phyloP scores from a whole-genome alignment of 1,284 basidiomycete genomes.

The Ganoderma lucidum region DNA sequence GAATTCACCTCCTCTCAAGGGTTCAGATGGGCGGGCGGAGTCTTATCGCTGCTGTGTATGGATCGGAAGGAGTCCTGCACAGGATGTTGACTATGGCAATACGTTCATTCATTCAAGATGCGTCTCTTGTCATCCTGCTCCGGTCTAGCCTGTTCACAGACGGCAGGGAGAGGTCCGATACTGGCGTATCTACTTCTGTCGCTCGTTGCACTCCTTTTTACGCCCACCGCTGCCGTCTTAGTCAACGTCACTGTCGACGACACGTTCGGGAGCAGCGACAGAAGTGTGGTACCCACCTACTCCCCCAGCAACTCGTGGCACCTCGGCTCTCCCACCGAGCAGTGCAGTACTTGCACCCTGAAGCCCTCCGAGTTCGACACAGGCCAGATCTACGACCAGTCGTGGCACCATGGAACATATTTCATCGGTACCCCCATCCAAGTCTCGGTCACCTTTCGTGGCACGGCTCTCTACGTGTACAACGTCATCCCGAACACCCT shows the following conservation, averaged over 20 bases:
- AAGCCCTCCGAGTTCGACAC: conserved; percentile 37
- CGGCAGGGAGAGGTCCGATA: background rate
- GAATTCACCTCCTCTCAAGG: background rate
- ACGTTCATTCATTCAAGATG: background rate
- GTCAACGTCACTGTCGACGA: conserved; percentile 53
- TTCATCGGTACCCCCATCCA: background rate
- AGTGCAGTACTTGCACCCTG: conserved; percentile 41
- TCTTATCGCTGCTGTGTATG: background rate
- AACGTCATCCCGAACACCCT: conserved; percentile 36
- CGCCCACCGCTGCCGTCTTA: conserved; percentile 18
- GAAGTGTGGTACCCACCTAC: background rate
- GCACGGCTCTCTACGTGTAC: conserved; percentile 41
- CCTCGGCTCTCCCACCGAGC: conserved; percentile 36
- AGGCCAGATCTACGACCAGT: conserved; percentile 20
- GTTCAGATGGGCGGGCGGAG: background rate
- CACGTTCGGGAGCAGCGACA: conserved; percentile 39
- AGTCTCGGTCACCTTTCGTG: conserved; percentile 18
- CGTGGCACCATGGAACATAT: conserved; percentile 28
- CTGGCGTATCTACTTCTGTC: background rate
- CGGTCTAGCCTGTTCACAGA: background rate
- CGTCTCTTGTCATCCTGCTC: background rate
- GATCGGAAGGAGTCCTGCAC: background rate
- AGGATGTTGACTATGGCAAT: background rate
- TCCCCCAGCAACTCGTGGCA: conserved; percentile 36
- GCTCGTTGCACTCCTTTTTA: background rate